Evolutionary conservation across 176 grass and related monocot species (phyloP).

Genomic region (Oryza officinalis): DNA sequence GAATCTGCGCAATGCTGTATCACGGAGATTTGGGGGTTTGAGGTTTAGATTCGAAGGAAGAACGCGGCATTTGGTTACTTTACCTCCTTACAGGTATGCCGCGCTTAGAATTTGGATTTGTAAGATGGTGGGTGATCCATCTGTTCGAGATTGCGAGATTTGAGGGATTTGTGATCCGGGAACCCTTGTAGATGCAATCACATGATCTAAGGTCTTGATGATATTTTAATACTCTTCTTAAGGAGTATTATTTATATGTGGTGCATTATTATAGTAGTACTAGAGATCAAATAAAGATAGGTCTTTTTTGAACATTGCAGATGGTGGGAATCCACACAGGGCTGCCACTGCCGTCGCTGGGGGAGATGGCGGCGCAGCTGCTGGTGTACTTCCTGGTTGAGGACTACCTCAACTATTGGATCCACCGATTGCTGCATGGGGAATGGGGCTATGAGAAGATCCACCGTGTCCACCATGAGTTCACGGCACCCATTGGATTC

Average conservation of each 20-base stretch:
- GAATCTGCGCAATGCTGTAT: slow-evolving; percentile 35
- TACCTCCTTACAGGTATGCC: background rate
- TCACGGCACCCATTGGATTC: slow-evolving; percentile 79
- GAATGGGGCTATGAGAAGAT: slow-evolving; percentile 84
- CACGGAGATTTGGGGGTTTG: background rate
- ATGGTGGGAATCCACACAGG: slow-evolving; percentile 71
- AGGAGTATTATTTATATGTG: background rate
- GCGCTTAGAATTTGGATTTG: slow-evolving; percentile 6
- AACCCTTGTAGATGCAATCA: slow-evolving; percentile 20
- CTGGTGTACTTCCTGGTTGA: slow-evolving; percentile 84
- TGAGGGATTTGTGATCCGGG: slow-evolving; percentile 22
- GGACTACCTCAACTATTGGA: slow-evolving; percentile 90
- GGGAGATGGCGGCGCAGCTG: slow-evolving; percentile 71
- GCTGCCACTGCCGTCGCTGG: slow-evolving; percentile 67
- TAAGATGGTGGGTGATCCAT: slow-evolving; percentile 15
- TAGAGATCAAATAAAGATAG: background rate
- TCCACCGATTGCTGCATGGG: slow-evolving; percentile 78
- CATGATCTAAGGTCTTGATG: background rate
- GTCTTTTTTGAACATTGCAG: slow-evolving; percentile 35
- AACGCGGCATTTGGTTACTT: background rate
- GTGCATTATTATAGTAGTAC: background rate
- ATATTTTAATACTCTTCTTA: background rate
- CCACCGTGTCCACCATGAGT: slow-evolving; percentile 86
- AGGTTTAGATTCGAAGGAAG: background rate
- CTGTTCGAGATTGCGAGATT: background rate